phyloP scores from a whole-genome alignment of 768 basidiomycete genomes.

The Chiua virens region DNA sequence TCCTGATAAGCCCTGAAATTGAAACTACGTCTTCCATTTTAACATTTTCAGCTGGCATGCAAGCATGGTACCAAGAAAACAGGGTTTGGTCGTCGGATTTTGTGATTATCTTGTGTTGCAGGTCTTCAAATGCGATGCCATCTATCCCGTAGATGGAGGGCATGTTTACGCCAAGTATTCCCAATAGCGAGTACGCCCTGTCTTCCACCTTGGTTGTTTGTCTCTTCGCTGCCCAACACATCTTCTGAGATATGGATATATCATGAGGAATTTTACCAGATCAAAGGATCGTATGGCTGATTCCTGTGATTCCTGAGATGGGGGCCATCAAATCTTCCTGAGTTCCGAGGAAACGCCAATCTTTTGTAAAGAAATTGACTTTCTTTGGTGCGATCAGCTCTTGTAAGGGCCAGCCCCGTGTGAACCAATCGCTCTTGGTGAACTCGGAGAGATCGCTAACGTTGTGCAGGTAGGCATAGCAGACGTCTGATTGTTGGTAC shows the following conservation, averaged over 20 bases:
- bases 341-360: constrained; percentile 23
- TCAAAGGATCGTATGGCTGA: constrained; percentile 15
- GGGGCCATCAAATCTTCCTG: constrained; percentile 9
- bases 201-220: constrained; percentile 28
- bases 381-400: constrained; percentile 30
- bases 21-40: constrained; percentile 5
- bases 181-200: constrained; percentile 32
- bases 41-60: constrained; percentile 7
- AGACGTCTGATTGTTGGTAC: constrained; percentile 27
- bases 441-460: constrained; percentile 16
- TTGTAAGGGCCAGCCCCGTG: constrained; percentile 32
- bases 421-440: constrained; percentile 30
- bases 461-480: constrained; percentile 30
- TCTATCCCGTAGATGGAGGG: constrained; percentile 26
- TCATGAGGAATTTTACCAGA: constrained; percentile 3
- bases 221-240: constrained; percentile 30
- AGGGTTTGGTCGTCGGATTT: constrained; percentile 25
- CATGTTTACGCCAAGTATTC: constrained; percentile 24
- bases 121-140: constrained; percentile 20
- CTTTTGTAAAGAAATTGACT: constrained; percentile 26
- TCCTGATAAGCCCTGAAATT: background rate
- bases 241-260: constrained; percentile 22
- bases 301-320: constrained; percentile 18
- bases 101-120: constrained; percentile 25
- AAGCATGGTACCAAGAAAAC: constrained; percentile 24